Percentiles rank a stretch among this genome's conserved stretches.
These are phyloP conservation scores for Amanita phalloides DNA, from an alignment of 768 basidiomycete genomes.

Conservation along the genomic window DNA sequence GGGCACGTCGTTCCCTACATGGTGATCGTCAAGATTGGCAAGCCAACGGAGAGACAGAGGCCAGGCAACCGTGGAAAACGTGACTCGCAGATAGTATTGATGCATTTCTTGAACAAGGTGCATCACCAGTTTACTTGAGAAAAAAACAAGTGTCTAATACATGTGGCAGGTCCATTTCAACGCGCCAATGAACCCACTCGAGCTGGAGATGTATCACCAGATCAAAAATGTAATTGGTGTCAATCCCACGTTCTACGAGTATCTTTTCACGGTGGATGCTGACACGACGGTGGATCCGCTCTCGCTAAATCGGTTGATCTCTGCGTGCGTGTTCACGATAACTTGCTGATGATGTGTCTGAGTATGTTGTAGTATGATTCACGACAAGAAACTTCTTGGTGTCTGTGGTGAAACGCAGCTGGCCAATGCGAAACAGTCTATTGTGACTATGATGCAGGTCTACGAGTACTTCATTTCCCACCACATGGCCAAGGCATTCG, in stretches of 20 bases:
- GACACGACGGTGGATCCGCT: conserved; percentile 89
- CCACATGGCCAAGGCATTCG: conserved; percentile 98
- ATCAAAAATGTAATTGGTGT: conserved; percentile 99
- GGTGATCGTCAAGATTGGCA: conserved; percentile 88
- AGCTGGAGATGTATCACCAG: conserved; percentile 98
- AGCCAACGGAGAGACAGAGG: conserved; percentile 84
- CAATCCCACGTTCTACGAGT: conserved; percentile 98
- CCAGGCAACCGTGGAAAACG: conserved; percentile 98
- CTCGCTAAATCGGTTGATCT: conserved; percentile 84
- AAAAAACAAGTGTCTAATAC: not conserved
- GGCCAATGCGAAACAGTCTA: conserved; percentile 87
- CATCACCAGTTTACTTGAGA: conserved; percentile 8
- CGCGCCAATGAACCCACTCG: conserved; percentile 90
- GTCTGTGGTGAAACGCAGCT: conserved; percentile 94
- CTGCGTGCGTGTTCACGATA: conserved; percentile 54
- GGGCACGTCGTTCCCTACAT: conserved; percentile 96
- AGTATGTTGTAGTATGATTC: conserved; percentile 68
- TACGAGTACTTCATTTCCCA: conserved; percentile 99
- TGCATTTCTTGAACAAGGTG: conserved; percentile 98
- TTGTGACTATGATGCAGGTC: conserved; percentile 98
- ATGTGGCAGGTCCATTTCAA: conserved; percentile 82
- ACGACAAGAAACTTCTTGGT: conserved; percentile 89
- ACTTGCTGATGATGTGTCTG: conserved; percentile 1
- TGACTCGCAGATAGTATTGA: conserved; percentile 91
- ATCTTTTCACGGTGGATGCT: conserved; percentile 86